Base-by-base conservation (phyloP, 1,284 basidiomycete species). In the Trichosporon ovoides region DNA sequence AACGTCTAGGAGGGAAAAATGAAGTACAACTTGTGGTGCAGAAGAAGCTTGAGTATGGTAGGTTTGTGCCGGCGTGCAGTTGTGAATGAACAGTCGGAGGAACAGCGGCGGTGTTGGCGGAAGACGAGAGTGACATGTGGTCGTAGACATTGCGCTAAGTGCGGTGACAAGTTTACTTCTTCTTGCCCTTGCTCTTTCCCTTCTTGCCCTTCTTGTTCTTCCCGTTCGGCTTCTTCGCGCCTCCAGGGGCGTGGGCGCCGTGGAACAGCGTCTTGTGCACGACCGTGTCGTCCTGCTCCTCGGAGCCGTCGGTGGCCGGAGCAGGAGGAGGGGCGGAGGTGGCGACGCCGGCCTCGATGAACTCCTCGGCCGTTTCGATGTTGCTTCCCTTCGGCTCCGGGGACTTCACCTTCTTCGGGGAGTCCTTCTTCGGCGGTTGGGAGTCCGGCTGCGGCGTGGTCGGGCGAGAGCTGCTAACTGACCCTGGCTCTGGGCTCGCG, bases 241-340 rank as follows among this genome's bases (percentile, higher is more conserved):
- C 28, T 31, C 43, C 40, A n/a, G n/a, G n/a, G 13, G 40, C 22
- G 22, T 22, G 20, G 14, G 48, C 57, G 37, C 50, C 50, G 40
- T 57, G 49, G 56, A 63, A 63, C 2, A 63, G 51, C 51, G 46
- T 53, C 58, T 63, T 63, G 56, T 60, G 56, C 14, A 63, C 58
- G 48, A 63, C 61, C 10, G 43, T 53, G 19, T 49, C 53, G 12
- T 12, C 55, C 20, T 31, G 28, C 4, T 9, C 28, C 28, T 31
- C 28, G 28, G 28, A n/a, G n/a, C n/a, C n/a, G n/a, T n/a, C 28
- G 4, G 28, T 4, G 28, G 28, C 9, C 9, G 28, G 5, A 31
- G 28, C 5, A 4, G 4, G 4, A 4, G 28, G 5, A 9, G 28
- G 28, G 4, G 28, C 28, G 28, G 28, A 31, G 28, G 34, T 50